phyloP scores from a whole-genome alignment of 805 yeast genomes.

The Candida ficus region DNA sequence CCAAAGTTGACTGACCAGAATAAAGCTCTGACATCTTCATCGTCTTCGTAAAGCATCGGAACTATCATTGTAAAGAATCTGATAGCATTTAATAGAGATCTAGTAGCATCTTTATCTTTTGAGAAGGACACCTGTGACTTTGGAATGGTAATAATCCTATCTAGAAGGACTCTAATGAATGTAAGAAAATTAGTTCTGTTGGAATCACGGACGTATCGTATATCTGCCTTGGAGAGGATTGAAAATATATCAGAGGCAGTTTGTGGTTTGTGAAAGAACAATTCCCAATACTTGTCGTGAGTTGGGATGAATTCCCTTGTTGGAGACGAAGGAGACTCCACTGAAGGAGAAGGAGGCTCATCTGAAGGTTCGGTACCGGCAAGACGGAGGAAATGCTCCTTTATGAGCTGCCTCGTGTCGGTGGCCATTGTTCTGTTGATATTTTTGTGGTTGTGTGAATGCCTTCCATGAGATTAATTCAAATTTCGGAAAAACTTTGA shows the following conservation, averaged over 20 bases:
- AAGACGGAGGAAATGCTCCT: not conserved
- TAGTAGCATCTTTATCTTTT: not conserved
- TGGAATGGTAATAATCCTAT: conserved; percentile 22
- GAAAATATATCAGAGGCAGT: conserved; percentile 53
- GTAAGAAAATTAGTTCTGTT: conserved; percentile 54
- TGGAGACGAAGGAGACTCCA: not conserved
- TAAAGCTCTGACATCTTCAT: conserved; percentile 19
- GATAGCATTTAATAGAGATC: conserved; percentile 51
- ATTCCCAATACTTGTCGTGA: conserved; percentile 37
- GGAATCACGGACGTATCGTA: conserved; percentile 52
- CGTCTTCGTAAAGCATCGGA: conserved; percentile 61
- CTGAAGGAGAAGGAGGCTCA: not conserved
- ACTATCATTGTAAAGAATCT: conserved; percentile 59
- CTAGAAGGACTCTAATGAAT: conserved; percentile 39
- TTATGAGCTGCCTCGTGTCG: not conserved
- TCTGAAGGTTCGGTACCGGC: not conserved
- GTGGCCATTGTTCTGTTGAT: not conserved
- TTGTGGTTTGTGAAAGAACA: conserved; percentile 45
- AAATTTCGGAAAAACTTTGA: not conserved
- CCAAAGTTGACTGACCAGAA: conserved; percentile 7
- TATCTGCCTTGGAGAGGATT: conserved; percentile 50
- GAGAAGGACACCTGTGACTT: conserved; percentile 10
- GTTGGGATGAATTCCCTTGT: conserved; percentile 3
- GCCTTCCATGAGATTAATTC: not conserved
- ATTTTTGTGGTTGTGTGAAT: not conserved